phyloP scores from a whole-genome alignment of 306 rosid genomes.

The Elaeagnus macrophylla region DNA sequence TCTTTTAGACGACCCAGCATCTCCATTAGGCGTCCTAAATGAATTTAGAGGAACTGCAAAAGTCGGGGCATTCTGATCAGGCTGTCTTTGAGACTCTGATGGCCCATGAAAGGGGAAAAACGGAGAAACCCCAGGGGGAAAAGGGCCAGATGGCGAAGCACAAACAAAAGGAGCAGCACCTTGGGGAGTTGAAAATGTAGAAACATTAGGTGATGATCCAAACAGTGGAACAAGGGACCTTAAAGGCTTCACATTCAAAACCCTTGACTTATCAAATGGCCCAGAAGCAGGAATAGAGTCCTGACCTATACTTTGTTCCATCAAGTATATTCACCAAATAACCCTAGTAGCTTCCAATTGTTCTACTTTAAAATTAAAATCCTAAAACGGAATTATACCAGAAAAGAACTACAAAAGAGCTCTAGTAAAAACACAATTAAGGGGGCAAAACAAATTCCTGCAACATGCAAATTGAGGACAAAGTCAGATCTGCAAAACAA shows the following conservation, averaged over 20 bases:
- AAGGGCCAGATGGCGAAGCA: slow-evolving; percentile 85
- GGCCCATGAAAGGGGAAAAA: slow-evolving; percentile 64
- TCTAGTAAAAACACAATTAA: too few relatives aligned
- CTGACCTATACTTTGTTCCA: slow-evolving; percentile 61
- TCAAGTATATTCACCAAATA: slow-evolving; percentile 24
- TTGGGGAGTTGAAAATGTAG: slow-evolving; percentile 52
- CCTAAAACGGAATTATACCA: too few relatives aligned
- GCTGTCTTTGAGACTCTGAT: slow-evolving; percentile 39
- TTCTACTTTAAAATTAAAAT: too few relatives aligned
- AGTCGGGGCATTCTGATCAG: slow-evolving; percentile 40
- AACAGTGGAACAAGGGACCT: slow-evolving; percentile 74
- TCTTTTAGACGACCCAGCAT: slow-evolving; percentile 23
- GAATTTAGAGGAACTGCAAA: slow-evolving; percentile 68
- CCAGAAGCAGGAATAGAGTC: slow-evolving; percentile 42
- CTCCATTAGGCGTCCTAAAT: slow-evolving; percentile 49
- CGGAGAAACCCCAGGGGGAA: slow-evolving; percentile 64
- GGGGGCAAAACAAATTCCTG: too few relatives aligned
- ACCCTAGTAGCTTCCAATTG: too few relatives aligned
- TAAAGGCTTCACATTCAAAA: slow-evolving; percentile 73
- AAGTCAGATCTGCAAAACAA: too few relatives aligned
- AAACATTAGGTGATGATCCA: slow-evolving; percentile 50
- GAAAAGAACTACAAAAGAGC: too few relatives aligned
- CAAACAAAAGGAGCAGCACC: slow-evolving; percentile 83
- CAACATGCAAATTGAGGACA: too few relatives aligned
- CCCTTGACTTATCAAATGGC: slow-evolving; percentile 73